Evolutionary conservation across 2,329 filamentous ascomycete species (phyloP), one percentile per base, ranked within the genome.

Genomic region (Nigrospora sphaerica): DNA sequence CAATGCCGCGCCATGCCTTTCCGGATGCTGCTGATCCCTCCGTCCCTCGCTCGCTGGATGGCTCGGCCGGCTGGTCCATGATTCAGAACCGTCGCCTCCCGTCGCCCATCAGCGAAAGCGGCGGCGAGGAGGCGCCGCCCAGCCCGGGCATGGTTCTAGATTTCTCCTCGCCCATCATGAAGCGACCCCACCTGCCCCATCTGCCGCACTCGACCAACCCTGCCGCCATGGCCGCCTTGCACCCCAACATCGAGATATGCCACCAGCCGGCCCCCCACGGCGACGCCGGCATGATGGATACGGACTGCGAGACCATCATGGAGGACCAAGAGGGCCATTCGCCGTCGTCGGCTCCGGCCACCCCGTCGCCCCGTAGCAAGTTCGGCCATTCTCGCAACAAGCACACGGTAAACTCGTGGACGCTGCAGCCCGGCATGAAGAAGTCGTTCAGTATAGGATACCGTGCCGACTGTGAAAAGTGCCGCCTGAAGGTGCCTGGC

Each of bases 381-480:
- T 71, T 72, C 56, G 77, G 78, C 12, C 78, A 82, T 57, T 73
- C 72, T 12, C 72, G 78, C 44, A 80, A 75, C 52, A 74, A 75
- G 45, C 78, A 82, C 55, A 81, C 78, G 0, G 63, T 81, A 46
- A 79, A 80, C 58, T 73, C 71, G 46, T 81, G 78, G 78, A 81
- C 78, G 2, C 69, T 72, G 57, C 75, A 81, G 50, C 77, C 78
- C 0, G 78, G 78, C 53, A 81, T 80, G 75, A 86, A 85, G 66
- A 80, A 78, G 61, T 81, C 77, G 50, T 85, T 90, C 62, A 86
- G 84, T 57, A 88, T 90, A 79, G 86, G 86, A 43, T 90, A 85
- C 67, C 73, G 86, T 52, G 76, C 82, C 12, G 86, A 88, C 63
- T 91, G 86, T 61, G 85, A 89, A 50, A 89, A 89, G 64, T 91